phyloP scores from a whole-genome alignment of 2,329 filamentous ascomycete species.

The Fusarium redolens region DNA sequence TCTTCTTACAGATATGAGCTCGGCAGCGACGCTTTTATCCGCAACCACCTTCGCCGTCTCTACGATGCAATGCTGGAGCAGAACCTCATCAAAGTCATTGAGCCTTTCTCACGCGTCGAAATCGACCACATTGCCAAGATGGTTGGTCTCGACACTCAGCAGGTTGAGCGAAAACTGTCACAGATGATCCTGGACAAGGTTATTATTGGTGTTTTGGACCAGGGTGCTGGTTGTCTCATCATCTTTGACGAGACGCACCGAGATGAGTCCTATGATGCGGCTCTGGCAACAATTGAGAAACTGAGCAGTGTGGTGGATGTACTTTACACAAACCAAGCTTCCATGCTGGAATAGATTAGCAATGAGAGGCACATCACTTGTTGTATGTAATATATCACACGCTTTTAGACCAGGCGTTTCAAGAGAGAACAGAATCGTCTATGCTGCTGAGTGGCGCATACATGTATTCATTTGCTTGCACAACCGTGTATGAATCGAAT shows the following conservation, averaged over 20 bases:
- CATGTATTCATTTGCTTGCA: conserved; percentile 20
- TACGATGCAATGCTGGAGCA: conserved; percentile 99
- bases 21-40: conserved; percentile 94
- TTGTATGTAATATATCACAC: conserved; percentile 48
- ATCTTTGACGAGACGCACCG: conserved; percentile 95
- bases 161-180: conserved; percentile 97
- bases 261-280: conserved; percentile 94
- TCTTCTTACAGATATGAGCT: conserved; percentile 93
- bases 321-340: conserved; percentile 97
- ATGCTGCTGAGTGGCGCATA: conserved; percentile 32
- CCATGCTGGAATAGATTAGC: conserved; percentile 80
- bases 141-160: conserved; percentile 94
- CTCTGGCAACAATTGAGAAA: conserved; percentile 95
- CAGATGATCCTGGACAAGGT: conserved; percentile 99
- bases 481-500: conserved; percentile 11
- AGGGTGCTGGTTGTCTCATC: conserved; percentile 96
- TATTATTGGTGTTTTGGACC: conserved; percentile 96
- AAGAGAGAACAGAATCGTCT: conserved; percentile 44
- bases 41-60: conserved; percentile 92
- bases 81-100: conserved; percentile 99
- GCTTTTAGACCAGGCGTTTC: conserved; percentile 47
- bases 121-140: conserved; percentile 97
- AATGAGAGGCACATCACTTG: conserved; percentile 26
- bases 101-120: conserved; percentile 97
- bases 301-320: conserved; percentile 97